phyloP scores from a whole-genome alignment of 2,329 filamentous ascomycete species.

The Fusarium staphyleae region DNA sequence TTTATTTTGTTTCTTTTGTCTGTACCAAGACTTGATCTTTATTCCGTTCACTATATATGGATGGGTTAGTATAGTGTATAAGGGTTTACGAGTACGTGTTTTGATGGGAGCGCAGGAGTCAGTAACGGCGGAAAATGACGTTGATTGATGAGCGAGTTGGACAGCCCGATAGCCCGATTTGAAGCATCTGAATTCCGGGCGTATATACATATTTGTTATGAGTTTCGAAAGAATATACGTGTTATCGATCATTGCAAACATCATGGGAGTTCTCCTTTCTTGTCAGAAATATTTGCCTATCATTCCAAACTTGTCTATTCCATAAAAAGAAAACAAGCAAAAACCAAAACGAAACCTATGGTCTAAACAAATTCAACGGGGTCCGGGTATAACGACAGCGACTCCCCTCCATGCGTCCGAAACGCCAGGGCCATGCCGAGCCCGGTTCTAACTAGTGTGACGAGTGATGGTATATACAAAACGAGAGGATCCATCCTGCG shows the following conservation, averaged over 20 bases:
- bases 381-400: constrained; percentile 38
- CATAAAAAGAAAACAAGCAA: constrained; percentile 10
- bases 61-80: constrained; percentile 26
- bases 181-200: not conserved
- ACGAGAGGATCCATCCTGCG: constrained; percentile 23
- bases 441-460: constrained; percentile 15
- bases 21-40: constrained; percentile 7
- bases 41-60: constrained; percentile 22
- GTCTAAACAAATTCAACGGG: not conserved
- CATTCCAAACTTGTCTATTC: constrained; percentile 30
- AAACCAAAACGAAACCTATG: constrained; percentile 9
- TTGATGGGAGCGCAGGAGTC: constrained; percentile 31
- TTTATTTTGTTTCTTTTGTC: constrained; percentile 5
- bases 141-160: constrained; percentile 1
- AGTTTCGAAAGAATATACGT: constrained; percentile 6
- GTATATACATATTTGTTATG: not conserved
- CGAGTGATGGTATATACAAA: constrained; percentile 17
- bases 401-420: constrained; percentile 24
- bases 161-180: constrained; percentile 1
- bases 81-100: not conserved
- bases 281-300: constrained; percentile 35
- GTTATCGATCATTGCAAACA: not conserved
- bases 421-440: constrained; percentile 21
- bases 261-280: not conserved
- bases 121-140: constrained; percentile 15